Conservation (phyloP, 2,329 filamentous ascomycete species). For the Fusarium succisae region DNA sequence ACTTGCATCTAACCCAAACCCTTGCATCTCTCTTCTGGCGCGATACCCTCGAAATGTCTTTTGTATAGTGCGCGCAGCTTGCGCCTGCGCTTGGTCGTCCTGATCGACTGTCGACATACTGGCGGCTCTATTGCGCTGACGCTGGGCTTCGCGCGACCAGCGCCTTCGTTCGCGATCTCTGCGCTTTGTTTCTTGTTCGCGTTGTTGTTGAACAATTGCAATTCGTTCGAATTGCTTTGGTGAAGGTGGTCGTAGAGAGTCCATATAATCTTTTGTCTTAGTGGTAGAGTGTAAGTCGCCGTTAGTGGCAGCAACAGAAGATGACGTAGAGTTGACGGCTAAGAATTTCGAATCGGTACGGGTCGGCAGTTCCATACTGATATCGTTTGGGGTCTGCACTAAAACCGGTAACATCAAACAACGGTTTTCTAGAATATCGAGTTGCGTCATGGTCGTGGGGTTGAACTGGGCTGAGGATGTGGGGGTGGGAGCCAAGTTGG, state of each 20-base stretch:
- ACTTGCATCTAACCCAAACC: constrained; percentile 73
- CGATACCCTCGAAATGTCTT: constrained; percentile 82
- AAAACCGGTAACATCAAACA: constrained; percentile 31
- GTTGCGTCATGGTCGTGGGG: constrained; percentile 40
- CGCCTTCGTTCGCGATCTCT: constrained; percentile 51
- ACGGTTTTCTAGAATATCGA: constrained; percentile 35
- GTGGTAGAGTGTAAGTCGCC: constrained; percentile 14
- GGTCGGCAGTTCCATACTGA: neutral
- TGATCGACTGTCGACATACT: constrained; percentile 19
- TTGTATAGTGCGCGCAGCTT: constrained; percentile 69
- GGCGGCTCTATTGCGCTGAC: constrained; percentile 25
- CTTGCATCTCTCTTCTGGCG: constrained; percentile 74
- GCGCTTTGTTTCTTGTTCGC: constrained; percentile 56
- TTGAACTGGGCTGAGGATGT: neutral
- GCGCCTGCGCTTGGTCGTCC: constrained; percentile 48
- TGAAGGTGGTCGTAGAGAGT: constrained; percentile 59
- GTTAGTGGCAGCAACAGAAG: neutral
- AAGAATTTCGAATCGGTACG: constrained; percentile 27
- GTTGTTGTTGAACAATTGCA: constrained; percentile 57
- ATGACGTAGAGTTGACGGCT: constrained; percentile 29
- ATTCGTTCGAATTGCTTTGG: constrained; percentile 59
- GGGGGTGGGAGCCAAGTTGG: constrained; percentile 11
- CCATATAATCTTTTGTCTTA: constrained; percentile 58
- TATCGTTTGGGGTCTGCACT: constrained; percentile 3
- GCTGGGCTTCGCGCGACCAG: constrained; percentile 48